These are phyloP conservation scores for Alternaria angustiovoidea DNA, from an alignment of 2,329 filamentous ascomycete genomes.

Conservation along the genomic window DNA sequence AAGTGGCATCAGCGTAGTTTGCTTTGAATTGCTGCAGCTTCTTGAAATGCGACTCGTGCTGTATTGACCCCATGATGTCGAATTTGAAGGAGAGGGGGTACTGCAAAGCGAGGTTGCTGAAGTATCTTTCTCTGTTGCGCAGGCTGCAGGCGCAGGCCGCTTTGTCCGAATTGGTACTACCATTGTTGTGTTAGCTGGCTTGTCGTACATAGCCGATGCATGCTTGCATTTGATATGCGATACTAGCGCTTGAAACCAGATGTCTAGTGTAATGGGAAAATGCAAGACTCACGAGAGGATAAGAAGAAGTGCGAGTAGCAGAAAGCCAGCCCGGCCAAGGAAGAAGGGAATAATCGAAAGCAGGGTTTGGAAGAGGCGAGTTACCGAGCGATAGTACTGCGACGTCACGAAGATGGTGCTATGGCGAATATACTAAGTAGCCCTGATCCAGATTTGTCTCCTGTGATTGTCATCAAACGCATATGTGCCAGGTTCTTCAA, in stretches of 20 bases:
- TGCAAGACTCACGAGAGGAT: conserved; percentile 1
- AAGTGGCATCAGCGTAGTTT: conserved; percentile 85
- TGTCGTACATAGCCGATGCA: not conserved
- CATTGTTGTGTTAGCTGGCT: conserved; percentile 39
- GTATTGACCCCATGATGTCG: conserved; percentile 41
- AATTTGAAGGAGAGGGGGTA: conserved; percentile 6
- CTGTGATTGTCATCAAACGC: not conserved
- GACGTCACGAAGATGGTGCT: conserved; percentile 1
- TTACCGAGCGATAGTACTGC: not conserved
- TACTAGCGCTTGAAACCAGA: not conserved
- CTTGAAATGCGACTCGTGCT: conserved; percentile 71
- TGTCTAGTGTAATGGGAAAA: not conserved
- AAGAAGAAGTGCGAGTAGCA: not conserved
- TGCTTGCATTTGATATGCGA: not conserved
- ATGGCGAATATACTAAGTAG: not conserved
- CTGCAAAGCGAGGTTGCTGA: not conserved
- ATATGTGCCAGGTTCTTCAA: conserved; percentile 1
- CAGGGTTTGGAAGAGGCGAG: not conserved
- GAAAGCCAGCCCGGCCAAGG: conserved; percentile 1
- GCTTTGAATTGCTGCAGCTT: conserved; percentile 85
- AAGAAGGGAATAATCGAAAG: not conserved
- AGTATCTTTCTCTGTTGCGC: conserved; percentile 7
- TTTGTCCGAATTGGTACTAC: conserved; percentile 43
- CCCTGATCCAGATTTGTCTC: not conserved
- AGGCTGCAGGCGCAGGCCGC: conserved; percentile 17